Evolutionary conservation across 1,284 basidiomycete species (phyloP).

Genomic region (Cutaneotrichosporon cavernicola): DNA sequence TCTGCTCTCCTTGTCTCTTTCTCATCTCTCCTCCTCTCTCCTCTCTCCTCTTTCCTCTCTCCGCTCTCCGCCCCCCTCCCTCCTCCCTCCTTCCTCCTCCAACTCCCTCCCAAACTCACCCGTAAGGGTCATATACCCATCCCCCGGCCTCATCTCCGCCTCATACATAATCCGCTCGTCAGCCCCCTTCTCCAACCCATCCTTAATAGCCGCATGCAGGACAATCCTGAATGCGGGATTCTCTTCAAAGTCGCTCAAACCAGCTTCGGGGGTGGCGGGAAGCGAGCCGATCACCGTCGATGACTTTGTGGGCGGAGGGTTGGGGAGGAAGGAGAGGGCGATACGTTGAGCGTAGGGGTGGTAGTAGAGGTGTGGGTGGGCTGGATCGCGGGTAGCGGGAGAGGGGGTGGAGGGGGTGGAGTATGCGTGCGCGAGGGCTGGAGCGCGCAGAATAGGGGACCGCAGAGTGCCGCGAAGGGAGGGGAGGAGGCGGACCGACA

Average conservation of each 20-base stretch:
- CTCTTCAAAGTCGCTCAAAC: slow-evolving; percentile 41
- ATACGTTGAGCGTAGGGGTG: slow-evolving; percentile 26
- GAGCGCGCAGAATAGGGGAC: neutral
- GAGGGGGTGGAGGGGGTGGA: slow-evolving; percentile 8
- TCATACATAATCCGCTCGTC: slow-evolving; percentile 39
- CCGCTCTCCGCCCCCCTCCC: neutral
- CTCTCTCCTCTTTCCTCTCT: neutral
- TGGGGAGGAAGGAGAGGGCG: slow-evolving; percentile 42
- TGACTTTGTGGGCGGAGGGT: slow-evolving; percentile 22
- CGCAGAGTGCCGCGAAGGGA: neutral
- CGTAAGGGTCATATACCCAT: slow-evolving; percentile 52
- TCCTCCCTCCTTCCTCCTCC: neutral
- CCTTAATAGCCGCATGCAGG: slow-evolving; percentile 34
- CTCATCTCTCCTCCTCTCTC: neutral
- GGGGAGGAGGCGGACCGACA: neutral
- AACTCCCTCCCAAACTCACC: slow-evolving; percentile 31
- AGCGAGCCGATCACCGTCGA: slow-evolving; percentile 40
- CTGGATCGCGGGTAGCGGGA: slow-evolving; percentile 30
- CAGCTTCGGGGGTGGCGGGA: slow-evolving; percentile 32
- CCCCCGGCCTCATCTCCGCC: slow-evolving; percentile 44
- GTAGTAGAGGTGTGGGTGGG: slow-evolving; percentile 46
- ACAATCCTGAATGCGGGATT: slow-evolving; percentile 39
- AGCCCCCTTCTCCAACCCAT: slow-evolving; percentile 27
- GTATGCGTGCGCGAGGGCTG: neutral
- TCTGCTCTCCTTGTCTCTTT: neutral